These are phyloP conservation scores for Excoecaria agallocha DNA, from an alignment of 345 rosid species.

Conservation along the genomic window DNA sequence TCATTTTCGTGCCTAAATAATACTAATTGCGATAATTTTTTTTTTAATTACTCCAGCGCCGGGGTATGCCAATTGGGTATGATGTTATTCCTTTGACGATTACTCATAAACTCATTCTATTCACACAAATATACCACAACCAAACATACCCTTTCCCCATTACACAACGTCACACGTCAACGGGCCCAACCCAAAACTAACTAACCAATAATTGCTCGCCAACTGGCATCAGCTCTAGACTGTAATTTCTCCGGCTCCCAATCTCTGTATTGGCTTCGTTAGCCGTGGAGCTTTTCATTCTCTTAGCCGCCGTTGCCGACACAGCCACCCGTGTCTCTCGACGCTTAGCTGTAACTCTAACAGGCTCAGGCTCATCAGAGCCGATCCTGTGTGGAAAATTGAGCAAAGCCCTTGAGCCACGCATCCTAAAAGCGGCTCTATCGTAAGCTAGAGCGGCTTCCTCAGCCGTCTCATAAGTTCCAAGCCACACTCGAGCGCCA, in stretches of 20 bases:
- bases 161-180: too few relatives aligned
- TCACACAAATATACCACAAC: background rate
- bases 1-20: background rate
- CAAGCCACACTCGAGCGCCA: constrained; percentile 41
- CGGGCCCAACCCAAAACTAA: background rate
- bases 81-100: background rate
- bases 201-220: constrained; percentile 34
- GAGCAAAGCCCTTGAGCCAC: constrained; percentile 30
- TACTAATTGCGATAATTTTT: too few relatives aligned
- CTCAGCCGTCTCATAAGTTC: constrained; percentile 39
- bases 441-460: constrained; percentile 40
- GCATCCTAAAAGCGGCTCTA: constrained; percentile 38
- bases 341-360: constrained; percentile 17
- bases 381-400: constrained; percentile 34
- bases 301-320: constrained; percentile 28
- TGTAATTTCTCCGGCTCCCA: background rate
- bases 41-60: background rate
- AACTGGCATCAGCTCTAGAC: constrained; percentile 17
- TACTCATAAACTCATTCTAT: background rate
- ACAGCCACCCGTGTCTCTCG: constrained; percentile 6
- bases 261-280: constrained; percentile 11
- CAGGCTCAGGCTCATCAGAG: constrained; percentile 20
- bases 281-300: constrained; percentile 20
- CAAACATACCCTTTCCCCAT: background rate
- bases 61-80: background rate